Conservation (phyloP, 1,284 basidiomycete species). For the Naganishia albida region DNA sequence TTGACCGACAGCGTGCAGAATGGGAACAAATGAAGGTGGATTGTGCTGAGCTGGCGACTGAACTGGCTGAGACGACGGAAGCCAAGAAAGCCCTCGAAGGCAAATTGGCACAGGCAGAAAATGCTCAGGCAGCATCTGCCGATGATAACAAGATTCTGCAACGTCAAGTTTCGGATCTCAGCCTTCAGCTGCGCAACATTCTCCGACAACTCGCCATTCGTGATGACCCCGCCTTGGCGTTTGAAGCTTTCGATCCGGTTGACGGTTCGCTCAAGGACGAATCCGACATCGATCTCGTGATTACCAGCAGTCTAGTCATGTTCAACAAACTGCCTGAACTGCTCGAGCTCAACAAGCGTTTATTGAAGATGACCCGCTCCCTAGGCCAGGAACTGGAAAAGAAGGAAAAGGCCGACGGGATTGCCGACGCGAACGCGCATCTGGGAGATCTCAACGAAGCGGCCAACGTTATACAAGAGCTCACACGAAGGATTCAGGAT, state of each 20-base stretch:
- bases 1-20: slow-evolving; percentile 81
- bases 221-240: slow-evolving; percentile 75
- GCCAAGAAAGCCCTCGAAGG: slow-evolving; percentile 23
- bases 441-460: slow-evolving; percentile 81
- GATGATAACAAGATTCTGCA: slow-evolving; percentile 67
- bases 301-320: slow-evolving; percentile 84
- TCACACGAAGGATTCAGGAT: slow-evolving; percentile 48
- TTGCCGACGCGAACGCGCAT: slow-evolving; percentile 64
- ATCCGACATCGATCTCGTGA: slow-evolving; percentile 65
- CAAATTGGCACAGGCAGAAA: slow-evolving; percentile 45
- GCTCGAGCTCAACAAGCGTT: slow-evolving; percentile 85
- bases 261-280: slow-evolving; percentile 56
- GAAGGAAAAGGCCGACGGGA: slow-evolving; percentile 66
- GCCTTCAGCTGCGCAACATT: slow-evolving; percentile 78
- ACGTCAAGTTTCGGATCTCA: slow-evolving; percentile 79
- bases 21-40: slow-evolving; percentile 77
- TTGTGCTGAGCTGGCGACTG: slow-evolving; percentile 72
- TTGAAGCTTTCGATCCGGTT: slow-evolving; percentile 65
- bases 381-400: slow-evolving; percentile 74
- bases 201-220: slow-evolving; percentile 75
- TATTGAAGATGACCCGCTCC: slow-evolving; percentile 79
- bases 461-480: slow-evolving; percentile 75
- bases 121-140: slow-evolving; percentile 65
- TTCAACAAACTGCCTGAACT: slow-evolving; percentile 79
- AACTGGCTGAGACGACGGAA: slow-evolving; percentile 62